Percentiles rank a stretch among this genome's conserved stretches.
phyloP scores from a whole-genome alignment of 441 rosid genomes.

The Erodium texanum region DNA sequence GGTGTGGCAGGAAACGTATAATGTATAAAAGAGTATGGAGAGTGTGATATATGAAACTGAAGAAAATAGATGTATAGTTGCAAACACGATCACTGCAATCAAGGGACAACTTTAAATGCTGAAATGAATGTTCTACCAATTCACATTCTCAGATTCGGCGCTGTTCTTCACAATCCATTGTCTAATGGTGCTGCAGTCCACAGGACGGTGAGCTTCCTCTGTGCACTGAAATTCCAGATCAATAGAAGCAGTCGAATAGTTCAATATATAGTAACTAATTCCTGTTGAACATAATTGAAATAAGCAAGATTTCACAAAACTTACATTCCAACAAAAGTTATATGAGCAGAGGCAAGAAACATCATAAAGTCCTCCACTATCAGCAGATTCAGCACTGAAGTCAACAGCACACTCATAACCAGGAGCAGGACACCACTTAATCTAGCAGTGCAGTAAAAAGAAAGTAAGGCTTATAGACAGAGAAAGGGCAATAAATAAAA shows the following conservation, averaged over 20 bases:
- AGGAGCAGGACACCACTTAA: too few relatives aligned
- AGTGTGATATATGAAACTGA: too few relatives aligned
- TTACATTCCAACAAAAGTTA: slow-evolving; percentile 75
- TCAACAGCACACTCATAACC: slow-evolving; percentile 28
- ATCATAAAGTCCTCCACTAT: slow-evolving; percentile 17
- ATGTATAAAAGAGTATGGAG: too few relatives aligned
- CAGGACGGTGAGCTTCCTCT: slow-evolving; percentile 99
- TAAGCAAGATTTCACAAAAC: slow-evolving; percentile 18
- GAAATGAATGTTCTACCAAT: slow-evolving; percentile 42
- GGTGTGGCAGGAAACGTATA: too few relatives aligned
- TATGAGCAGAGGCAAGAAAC: slow-evolving; percentile 24
- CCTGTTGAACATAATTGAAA: background rate
- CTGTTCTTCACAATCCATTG: slow-evolving; percentile 91
- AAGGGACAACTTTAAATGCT: background rate
- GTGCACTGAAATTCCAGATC: slow-evolving; percentile 51
- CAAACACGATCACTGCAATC: too few relatives aligned
- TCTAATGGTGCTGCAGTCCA: slow-evolving; percentile 76
- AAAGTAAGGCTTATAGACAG: too few relatives aligned
- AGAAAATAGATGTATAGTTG: too few relatives aligned
- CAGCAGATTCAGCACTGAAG: slow-evolving; percentile 17
- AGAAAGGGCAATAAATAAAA: too few relatives aligned
- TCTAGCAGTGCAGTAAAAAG: too few relatives aligned
- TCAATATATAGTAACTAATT: too few relatives aligned
- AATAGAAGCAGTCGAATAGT: background rate
- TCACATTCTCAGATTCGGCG: slow-evolving; percentile 95